These are phyloP conservation scores for Cantharellus cinnabarinus DNA, from an alignment of 768 basidiomycete genomes.

Conservation along the genomic window DNA sequence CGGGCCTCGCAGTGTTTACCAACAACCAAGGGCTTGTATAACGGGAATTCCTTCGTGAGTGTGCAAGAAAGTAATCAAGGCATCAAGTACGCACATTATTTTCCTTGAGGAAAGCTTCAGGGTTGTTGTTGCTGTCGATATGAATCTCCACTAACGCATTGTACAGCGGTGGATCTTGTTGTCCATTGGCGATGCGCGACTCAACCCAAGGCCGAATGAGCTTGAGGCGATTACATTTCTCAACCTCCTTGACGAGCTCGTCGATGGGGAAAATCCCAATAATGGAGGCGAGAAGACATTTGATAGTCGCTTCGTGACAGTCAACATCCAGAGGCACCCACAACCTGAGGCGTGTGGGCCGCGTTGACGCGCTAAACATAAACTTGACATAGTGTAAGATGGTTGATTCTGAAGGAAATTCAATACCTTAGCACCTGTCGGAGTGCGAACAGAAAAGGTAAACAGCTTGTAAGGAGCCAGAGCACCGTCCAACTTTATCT, in stretches of 20 bases:
- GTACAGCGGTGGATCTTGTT: constrained; percentile 82
- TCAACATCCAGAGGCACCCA: constrained; percentile 96
- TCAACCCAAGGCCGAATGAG: constrained; percentile 96
- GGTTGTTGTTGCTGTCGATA: constrained; percentile 97
- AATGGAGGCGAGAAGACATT: constrained; percentile 79
- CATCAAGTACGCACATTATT: constrained; percentile 54
- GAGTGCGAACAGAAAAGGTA: constrained; percentile 85
- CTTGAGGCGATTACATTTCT: constrained; percentile 88
- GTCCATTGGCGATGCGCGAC: constrained; percentile 78
- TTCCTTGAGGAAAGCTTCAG: constrained; percentile 93
- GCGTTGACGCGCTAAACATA: constrained; percentile 98
- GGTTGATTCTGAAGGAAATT: too few species aligned
- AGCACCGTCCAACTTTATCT: constrained; percentile 81
- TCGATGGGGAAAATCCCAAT: constrained; percentile 96
- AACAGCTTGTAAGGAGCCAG: constrained; percentile 77
- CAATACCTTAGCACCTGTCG: constrained; percentile 89
- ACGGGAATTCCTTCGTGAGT: constrained; percentile 23
- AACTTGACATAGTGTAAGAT: too few species aligned
- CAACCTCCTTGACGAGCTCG: constrained; percentile 92
- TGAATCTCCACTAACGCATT: constrained; percentile 97
- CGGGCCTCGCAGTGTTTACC: constrained; percentile 99
- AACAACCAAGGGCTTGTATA: constrained; percentile 91
- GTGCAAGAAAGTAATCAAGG: not conserved
- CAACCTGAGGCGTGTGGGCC: constrained; percentile 85
- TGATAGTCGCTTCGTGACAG: constrained; percentile 91